phyloP scores from a whole-genome alignment of 306 rosid genomes.

The Inga oerstediana region DNA sequence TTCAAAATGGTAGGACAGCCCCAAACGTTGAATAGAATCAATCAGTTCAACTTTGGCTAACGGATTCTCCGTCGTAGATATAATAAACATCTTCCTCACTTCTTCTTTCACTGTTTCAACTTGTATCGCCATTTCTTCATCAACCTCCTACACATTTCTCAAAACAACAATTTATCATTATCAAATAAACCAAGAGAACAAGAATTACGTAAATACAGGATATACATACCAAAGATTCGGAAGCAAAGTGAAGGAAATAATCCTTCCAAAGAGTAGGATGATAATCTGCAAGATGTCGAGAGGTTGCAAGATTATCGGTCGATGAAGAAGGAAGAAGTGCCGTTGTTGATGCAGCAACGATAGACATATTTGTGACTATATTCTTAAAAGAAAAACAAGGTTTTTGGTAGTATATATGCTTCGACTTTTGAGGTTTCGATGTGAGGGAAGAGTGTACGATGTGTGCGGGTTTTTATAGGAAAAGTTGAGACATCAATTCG shows the following conservation, averaged over 20 bases:
- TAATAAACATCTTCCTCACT: constrained; percentile 36
- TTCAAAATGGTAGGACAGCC: constrained; percentile 45
- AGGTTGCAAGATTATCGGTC: neutral
- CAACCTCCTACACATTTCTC: constrained; percentile 28
- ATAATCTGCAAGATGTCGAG: neutral
- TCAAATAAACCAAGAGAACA: neutral
- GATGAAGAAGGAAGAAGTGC: neutral
- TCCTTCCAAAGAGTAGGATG: neutral
- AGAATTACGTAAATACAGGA: neutral
- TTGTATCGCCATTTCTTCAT: neutral
- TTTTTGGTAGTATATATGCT: neutral
- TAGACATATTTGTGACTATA: neutral
- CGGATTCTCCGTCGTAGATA: neutral
- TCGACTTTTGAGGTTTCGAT: neutral
- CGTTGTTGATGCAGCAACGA: neutral
- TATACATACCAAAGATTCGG: neutral
- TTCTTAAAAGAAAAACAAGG: neutral
- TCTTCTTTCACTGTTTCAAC: constrained; percentile 30
- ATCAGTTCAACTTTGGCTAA: constrained; percentile 28
- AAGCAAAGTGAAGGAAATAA: neutral
- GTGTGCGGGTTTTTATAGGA: neutral
- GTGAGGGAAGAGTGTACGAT: neutral
- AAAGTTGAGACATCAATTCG: neutral
- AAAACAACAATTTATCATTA: neutral
- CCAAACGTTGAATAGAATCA: constrained; percentile 55